These are phyloP conservation scores for Quercus wislizeni DNA, from an alignment of 306 rosid species.

Conservation along the genomic window DNA sequence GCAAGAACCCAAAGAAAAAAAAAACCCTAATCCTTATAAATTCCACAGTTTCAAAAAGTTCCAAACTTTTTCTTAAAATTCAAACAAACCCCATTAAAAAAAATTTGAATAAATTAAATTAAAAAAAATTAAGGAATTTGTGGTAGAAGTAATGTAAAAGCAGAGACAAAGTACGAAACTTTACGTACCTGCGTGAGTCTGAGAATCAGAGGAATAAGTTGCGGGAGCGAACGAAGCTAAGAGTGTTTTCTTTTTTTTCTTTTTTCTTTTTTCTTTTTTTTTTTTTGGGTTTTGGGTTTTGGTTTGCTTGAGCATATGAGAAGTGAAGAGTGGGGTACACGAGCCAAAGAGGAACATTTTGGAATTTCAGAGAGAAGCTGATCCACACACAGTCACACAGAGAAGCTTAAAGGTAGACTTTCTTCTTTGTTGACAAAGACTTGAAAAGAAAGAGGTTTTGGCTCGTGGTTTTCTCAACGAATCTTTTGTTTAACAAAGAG, in stretches of 20 bases:
- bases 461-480: too few relatives aligned
- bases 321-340: neutral
- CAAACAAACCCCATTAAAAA: conserved; percentile 17
- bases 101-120: neutral
- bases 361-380: too few relatives aligned
- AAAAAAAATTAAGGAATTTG: neutral
- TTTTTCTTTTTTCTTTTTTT: too few relatives aligned
- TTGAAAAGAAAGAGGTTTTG: too few relatives aligned
- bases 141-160: neutral
- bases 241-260: too few relatives aligned
- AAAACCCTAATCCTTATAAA: conserved; percentile 18
- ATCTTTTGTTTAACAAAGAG: too few relatives aligned
- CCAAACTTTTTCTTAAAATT: conserved; percentile 18
- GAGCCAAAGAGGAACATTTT: neutral
- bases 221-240: neutral
- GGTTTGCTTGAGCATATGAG: too few relatives aligned
- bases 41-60: neutral
- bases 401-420: too few relatives aligned
- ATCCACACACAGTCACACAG: too few relatives aligned
- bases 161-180: neutral
- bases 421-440: too few relatives aligned
- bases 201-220: neutral
- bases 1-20: neutral
- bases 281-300: too few relatives aligned
- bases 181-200: neutral